These are phyloP conservation scores for Malania oleifera DNA, from an alignment of 164 flowering plant species.

Conservation along the genomic window DNA sequence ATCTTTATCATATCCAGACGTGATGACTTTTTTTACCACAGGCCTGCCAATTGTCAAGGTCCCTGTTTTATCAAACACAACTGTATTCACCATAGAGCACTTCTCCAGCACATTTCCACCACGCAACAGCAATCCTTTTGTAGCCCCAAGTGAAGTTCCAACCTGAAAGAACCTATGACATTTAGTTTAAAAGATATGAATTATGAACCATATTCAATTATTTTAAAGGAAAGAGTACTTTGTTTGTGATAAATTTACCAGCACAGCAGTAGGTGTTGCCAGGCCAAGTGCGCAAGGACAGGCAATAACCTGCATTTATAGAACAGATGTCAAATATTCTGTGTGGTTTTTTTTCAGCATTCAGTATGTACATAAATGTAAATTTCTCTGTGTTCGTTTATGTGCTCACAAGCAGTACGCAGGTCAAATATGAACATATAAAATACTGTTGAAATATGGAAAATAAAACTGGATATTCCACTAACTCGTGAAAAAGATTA, in stretches of 20 bases:
- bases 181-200: no score
- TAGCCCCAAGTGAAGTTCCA: slow-evolving; percentile 97
- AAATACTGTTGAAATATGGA: no score
- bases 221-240: neutral
- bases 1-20: slow-evolving; percentile 24
- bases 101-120: slow-evolving; percentile 88
- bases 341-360: no score
- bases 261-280: slow-evolving; percentile 97
- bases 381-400: no score
- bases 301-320: slow-evolving; percentile 70
- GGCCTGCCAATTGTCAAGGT: slow-evolving; percentile 92
- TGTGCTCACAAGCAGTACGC: no score
- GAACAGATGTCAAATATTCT: slow-evolving; percentile 10
- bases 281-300: slow-evolving; percentile 99
- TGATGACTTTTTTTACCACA: slow-evolving; percentile 68
- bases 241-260: slow-evolving; percentile 39
- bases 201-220: neutral
- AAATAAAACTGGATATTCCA: no score
- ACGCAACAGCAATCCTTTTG: slow-evolving; percentile 87
- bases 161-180: slow-evolving; percentile 53
- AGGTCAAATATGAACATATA: no score
- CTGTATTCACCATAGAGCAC: slow-evolving; percentile 59
- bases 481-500: no score
- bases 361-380: no score
- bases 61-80: slow-evolving; percentile 99